Evolutionary conservation across 306 rosid genomes (phyloP), one percentile per base, ranked within the genome.

Genomic region (Lathyrus oleraceus): DNA sequence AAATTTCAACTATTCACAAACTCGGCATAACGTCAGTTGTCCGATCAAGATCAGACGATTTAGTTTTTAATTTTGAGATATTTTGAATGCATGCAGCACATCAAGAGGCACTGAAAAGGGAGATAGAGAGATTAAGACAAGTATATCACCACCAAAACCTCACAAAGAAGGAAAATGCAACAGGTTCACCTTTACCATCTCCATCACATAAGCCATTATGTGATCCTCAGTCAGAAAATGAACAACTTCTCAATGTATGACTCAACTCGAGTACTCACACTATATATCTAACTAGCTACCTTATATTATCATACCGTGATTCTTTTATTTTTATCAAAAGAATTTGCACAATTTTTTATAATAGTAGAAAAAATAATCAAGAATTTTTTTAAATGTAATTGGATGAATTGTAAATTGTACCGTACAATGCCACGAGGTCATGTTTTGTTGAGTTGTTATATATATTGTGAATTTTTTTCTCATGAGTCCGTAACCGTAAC

Each of bases 81-180:
- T 35, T 35, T 7, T 35, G 39, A 35, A 35, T 35, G 86, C 85
- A 56, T 82, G 88, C 86, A 93, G 98, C 98, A 69, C 99, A 94
- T 84, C 99, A 94, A 83, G 99, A 88, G 58, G 96, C 99, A 73
- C 67, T 94, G 65, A 94, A 91, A 89, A 91, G 92, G 74, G 99
- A 94, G 79, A 91, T 94, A 80, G 97, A 94, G 75, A 91, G 99
- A 79, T 78, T 94, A 47, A 83, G 96, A 77, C 92, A 83, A 81
- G 89, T 91, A 16, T 91, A 88, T 80, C 87, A 94, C 71, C 92
- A 91, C 36, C 99, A 94, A 28, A 87, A 53, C 75, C 79, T 87
- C 14, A 66, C 75, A 81, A 78, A 71, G 51, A 75, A 78, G 78
- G 86, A 78, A 48, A 87, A 77, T 68, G 64, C 68, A 16, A 66